Conservation (phyloP, 345 rosid genomes). For the Lumnitzera racemosa region DNA sequence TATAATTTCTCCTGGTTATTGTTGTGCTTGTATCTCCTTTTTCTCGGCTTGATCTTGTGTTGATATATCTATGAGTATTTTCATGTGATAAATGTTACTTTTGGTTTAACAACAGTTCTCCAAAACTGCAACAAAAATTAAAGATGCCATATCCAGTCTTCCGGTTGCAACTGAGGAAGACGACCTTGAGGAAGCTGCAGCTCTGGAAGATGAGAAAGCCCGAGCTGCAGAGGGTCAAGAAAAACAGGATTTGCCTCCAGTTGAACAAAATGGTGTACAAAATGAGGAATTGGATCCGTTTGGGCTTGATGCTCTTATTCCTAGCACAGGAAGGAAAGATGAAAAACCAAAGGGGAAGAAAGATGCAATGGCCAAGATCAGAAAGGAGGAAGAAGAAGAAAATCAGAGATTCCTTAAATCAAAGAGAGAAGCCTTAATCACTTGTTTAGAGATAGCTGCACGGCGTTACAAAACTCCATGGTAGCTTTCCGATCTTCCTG, state of each 20-base stretch:
- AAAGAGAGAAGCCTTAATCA: slow-evolving; percentile 74
- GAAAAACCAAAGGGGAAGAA: slow-evolving; percentile 50
- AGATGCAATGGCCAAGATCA: slow-evolving; percentile 26
- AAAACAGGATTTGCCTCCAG: slow-evolving; percentile 21
- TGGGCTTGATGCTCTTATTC: slow-evolving; percentile 77
- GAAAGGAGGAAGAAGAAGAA: slow-evolving; percentile 51
- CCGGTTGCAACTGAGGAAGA: slow-evolving; percentile 72
- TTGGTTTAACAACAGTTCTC: slow-evolving; percentile 51
- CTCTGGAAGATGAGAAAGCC: slow-evolving; percentile 37
- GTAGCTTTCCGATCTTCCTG: slow-evolving; percentile 22
- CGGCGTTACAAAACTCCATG: slow-evolving; percentile 79
- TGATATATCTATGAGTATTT: neutral
- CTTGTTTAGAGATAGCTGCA: slow-evolving; percentile 90
- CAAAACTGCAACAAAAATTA: slow-evolving; percentile 56
- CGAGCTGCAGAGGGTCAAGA: slow-evolving; percentile 20
- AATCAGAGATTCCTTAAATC: slow-evolving; percentile 57
- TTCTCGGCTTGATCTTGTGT: too few species aligned
- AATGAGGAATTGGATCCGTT: slow-evolving; percentile 74
- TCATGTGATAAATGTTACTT: neutral
- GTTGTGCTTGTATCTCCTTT: too few species aligned
- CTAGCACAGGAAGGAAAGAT: slow-evolving; percentile 47
- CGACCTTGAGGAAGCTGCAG: slow-evolving; percentile 70
- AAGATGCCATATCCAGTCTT: slow-evolving; percentile 59
- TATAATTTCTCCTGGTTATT: too few species aligned
- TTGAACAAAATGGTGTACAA: slow-evolving; percentile 25